Evolutionary conservation across 768 basidiomycete genomes (phyloP), one percentile per base, ranked within the genome.

Genomic region (Piloderma croceum): DNA sequence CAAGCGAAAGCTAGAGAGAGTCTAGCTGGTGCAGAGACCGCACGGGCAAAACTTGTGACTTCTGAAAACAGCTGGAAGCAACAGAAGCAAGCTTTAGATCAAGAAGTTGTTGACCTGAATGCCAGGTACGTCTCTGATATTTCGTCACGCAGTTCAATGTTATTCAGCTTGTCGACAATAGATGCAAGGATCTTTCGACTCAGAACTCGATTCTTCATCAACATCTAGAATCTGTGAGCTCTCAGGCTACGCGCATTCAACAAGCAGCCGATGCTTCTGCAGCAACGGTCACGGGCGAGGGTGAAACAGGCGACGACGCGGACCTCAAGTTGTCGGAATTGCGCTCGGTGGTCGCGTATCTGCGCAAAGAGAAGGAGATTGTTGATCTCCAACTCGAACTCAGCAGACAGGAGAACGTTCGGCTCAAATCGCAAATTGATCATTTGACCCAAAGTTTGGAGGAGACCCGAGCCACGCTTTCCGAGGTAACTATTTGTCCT

Each of bases 351-450:
- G 80, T 91, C 31, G 73, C 80, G 3, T 92, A 87, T 60, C 66
- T 93, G 24, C 76, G 90, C 31, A 89, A 84, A 54, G 90, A 92
- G 69, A 91, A 93, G 63, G 89, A 92, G 57, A 90, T 93, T 38
- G 83, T 88, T 33, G 90, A 93, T 49, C 73, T 91, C 23, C 88
- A 91, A 47, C 70, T 90, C 19, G 86, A 91, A 51, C 75, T 92
- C 35, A 70, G 51, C 56, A 78, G 76, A 54, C 77, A 80, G 51
- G 89, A 92, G 64, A 86, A 74, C 48, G 62, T 76, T 7, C 76
- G 89, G 4, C 59, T 89, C 38, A 86, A 83, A 58, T 63, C 74
- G 15, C 84, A 91, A 54, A 73, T 86, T 20, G 88, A 90, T 5
- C 81, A 85, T 51, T 57, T 90, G 31, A 70, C 72, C 12, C 79